Evolutionary conservation across 306 rosid genomes (phyloP), one percentile per base, ranked within the genome.

Genomic region (Vigna angularis): DNA sequence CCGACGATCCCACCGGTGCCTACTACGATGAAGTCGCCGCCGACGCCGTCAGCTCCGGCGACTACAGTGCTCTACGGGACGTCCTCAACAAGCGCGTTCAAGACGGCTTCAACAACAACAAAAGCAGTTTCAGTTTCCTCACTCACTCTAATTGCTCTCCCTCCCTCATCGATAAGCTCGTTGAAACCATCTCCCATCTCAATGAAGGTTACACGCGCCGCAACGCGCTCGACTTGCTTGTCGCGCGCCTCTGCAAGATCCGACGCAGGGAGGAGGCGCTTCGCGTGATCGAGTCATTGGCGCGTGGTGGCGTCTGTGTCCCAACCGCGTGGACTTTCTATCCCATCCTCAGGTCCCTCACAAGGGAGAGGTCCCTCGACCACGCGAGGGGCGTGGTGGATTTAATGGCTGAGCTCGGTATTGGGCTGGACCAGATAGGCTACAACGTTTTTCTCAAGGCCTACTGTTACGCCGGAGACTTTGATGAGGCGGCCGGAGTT

Each of bases 231-330:
- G 88, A 91, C 0, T 80, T 88, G 4, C 92, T 91, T 72, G 18
- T 91, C 74, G 9, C 72, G 26, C 97, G 90, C 45, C 88, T 91
- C 15, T 86, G 86, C 70, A 86, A 71, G 77, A 74, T 91, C n/a
- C 17, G 70, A 0, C 77, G 52, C 38, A 44, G 63, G 14, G 83
- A 88, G 1, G 87, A 83, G 14, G 83, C 91, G 2, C 81, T 85
- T 30, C 59, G 67, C 28, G 77, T 86, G 47, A 62, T 78, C 6
- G 87, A 88, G 0, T 3, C 66, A 16, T 76, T 88, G 90, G 84
- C 85, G 56, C 65, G 66, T 38, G 87, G n/a, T 2, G 72, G 28
- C 0, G 28, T 44, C 7, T 77, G 57, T 61, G 57, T 74, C 18
- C 70, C 78, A 3, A 65, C n/a, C 56, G 82, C 81, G 20, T 42